Percentiles rank a stretch among this genome's conserved stretches.
Evolutionary conservation across 2,329 filamentous ascomycete genomes (phyloP).

Genomic region (Colletotrichum viniferum): DNA sequence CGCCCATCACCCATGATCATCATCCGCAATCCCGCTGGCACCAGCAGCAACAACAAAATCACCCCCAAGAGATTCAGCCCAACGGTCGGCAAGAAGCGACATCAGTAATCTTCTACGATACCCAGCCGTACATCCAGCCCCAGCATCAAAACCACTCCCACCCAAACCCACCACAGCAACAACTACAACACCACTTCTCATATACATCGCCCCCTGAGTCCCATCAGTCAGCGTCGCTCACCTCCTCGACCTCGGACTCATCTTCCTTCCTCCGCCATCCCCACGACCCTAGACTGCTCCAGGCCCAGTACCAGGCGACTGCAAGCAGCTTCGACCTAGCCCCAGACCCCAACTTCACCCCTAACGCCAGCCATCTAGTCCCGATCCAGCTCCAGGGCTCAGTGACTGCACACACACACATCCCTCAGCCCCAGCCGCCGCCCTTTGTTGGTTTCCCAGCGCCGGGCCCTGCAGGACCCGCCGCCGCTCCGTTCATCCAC

Average conservation of each 20-base stretch:
- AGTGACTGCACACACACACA: not conserved
- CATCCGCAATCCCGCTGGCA: not conserved
- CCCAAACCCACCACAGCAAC: not conserved
- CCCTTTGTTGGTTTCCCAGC: not conserved
- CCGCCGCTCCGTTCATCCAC: not conserved
- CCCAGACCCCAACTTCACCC: not conserved
- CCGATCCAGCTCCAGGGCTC: not conserved
- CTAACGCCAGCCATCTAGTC: not conserved
- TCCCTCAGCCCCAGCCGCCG: not conserved
- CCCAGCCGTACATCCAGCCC: not conserved
- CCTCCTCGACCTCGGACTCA: not conserved
- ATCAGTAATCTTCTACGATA: not conserved
- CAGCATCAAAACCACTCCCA: not conserved
- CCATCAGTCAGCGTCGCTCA: not conserved
- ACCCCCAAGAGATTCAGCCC: not conserved
- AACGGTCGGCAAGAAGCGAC: not conserved
- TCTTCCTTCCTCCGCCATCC: slow-evolving; percentile 13
- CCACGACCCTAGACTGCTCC: slow-evolving; percentile 20
- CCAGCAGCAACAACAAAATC: not conserved
- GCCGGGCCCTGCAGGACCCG: not conserved
- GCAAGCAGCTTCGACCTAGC: not conserved
- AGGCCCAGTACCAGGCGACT: slow-evolving; percentile 11
- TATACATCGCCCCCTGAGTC: not conserved
- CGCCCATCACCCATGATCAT: not conserved
- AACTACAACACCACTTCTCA: not conserved